phyloP scores from a whole-genome alignment of 352 stramenopile species.

The Globisporangium canariense region DNA sequence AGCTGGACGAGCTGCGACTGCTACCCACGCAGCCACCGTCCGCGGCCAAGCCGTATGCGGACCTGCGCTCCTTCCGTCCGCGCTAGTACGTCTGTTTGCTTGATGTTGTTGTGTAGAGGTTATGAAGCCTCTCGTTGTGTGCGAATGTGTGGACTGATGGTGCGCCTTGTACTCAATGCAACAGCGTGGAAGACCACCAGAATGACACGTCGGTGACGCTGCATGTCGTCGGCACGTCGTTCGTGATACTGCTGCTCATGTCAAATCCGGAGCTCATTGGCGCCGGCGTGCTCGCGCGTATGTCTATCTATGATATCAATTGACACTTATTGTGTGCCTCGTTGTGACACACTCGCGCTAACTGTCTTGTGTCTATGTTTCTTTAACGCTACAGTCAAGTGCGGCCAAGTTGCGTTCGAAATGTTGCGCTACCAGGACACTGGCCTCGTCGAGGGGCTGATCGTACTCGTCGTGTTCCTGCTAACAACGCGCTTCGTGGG shows the following conservation, averaged over 20 bases:
- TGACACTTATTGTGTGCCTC: neutral
- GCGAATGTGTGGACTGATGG: neutral
- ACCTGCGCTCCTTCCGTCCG: constrained; percentile 39
- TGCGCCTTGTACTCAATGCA: constrained; percentile 4
- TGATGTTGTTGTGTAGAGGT: neutral
- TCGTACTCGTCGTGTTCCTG: constrained; percentile 33
- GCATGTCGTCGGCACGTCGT: constrained; percentile 38
- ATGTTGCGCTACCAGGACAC: constrained; percentile 37
- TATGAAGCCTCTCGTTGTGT: neutral
- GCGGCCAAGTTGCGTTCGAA: constrained; percentile 36
- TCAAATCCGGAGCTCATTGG: constrained; percentile 35
- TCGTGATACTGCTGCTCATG: constrained; percentile 33
- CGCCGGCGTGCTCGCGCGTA: constrained; percentile 25
- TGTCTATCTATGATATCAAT: neutral
- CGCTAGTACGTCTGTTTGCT: constrained; percentile 32
- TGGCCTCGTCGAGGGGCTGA: constrained; percentile 26
- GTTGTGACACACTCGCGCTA: neutral
- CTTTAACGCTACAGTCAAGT: constrained; percentile 21
- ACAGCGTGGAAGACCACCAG: constrained; percentile 34
- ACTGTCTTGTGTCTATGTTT: neutral
- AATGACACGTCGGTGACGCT: constrained; percentile 40
- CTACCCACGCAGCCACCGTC: constrained; percentile 21
- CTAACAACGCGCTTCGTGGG: constrained; percentile 30
- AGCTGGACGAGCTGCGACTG: constrained; percentile 19
- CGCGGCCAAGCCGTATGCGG: constrained; percentile 32